Conservation (phyloP, 2,329 filamentous ascomycete genomes). For the Cryphonectria nitschkei region DNA sequence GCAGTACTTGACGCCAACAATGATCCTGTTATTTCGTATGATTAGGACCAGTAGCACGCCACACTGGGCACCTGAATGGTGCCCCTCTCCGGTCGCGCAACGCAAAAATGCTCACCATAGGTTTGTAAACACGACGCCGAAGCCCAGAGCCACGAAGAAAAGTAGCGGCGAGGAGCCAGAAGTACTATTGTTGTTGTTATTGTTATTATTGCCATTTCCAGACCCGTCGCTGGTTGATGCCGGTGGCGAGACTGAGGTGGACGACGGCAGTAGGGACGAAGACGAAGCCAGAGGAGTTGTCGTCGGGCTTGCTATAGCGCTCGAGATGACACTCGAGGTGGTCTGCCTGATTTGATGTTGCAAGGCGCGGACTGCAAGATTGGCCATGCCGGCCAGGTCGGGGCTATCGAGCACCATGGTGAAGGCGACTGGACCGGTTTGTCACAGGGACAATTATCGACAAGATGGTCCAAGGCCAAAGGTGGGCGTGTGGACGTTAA, state of each 20-base stretch:
- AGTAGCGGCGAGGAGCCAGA: slow-evolving; percentile 67
- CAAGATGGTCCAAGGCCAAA: not conserved
- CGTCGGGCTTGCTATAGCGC: slow-evolving; percentile 20
- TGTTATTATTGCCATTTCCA: slow-evolving; percentile 30
- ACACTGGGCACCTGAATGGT: not conserved
- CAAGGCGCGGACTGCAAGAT: slow-evolving; percentile 26
- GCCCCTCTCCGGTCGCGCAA: not conserved
- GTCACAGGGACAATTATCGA: not conserved
- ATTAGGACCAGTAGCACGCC: slow-evolving; percentile 33
- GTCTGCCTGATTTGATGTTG: slow-evolving; percentile 26
- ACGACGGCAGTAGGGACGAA: slow-evolving; percentile 2
- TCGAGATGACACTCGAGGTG: slow-evolving; percentile 10
- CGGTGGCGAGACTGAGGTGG: not conserved
- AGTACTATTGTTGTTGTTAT: slow-evolving; percentile 13
- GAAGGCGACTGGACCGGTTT: not conserved
- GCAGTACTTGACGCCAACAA: slow-evolving; percentile 98
- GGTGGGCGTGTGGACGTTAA: not conserved
- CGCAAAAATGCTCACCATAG: slow-evolving; percentile 73
- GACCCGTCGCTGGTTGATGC: slow-evolving; percentile 21
- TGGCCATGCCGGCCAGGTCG: slow-evolving; percentile 26
- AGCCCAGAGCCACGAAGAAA: slow-evolving; percentile 95
- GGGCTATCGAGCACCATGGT: slow-evolving; percentile 24
- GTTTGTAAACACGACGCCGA: slow-evolving; percentile 98
- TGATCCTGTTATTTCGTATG: slow-evolving; percentile 72
- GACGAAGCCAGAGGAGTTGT: slow-evolving; percentile 16